A percentile compares a stretch with the other conserved stretches of the same genome.
Evolutionary conservation across 2,329 filamentous ascomycete species (phyloP).

Genomic region (Alternaria panax): DNA sequence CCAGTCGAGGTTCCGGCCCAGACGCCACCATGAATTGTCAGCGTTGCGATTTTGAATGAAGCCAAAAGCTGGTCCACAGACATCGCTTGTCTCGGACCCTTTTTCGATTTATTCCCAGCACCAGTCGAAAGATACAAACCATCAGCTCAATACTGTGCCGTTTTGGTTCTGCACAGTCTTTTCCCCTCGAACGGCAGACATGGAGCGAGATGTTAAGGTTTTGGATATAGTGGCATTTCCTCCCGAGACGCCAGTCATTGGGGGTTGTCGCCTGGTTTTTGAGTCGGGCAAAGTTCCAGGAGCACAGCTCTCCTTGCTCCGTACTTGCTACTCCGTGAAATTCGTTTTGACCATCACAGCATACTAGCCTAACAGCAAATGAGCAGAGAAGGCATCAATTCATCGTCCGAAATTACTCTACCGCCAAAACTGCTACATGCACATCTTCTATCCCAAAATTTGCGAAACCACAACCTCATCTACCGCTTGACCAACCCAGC

Average conservation of each 20-base stretch:
- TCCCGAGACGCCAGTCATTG: neutral
- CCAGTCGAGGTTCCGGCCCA: neutral
- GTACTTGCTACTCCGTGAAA: too few relatives aligned
- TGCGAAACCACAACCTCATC: neutral
- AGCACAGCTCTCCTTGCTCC: neutral
- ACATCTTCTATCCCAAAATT: neutral
- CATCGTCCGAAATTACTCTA: neutral
- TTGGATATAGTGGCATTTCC: neutral
- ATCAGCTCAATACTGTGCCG: fast-evolving
- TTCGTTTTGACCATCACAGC: neutral
- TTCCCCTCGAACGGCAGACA: neutral
- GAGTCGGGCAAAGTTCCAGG: neutral
- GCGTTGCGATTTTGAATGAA: too few relatives aligned
- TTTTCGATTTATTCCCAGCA: too few relatives aligned
- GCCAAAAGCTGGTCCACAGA: too few relatives aligned
- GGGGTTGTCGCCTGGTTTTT: neutral
- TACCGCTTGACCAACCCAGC: conserved; percentile 19
- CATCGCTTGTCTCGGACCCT: too few relatives aligned
- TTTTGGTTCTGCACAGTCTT: neutral
- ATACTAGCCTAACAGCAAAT: neutral
- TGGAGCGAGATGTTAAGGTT: neutral
- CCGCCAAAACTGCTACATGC: neutral
- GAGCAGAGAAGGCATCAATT: conserved; percentile 5
- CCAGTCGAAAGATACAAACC: neutral
- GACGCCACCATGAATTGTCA: neutral